Evolutionary conservation across 345 rosid genomes (phyloP), one percentile per base, ranked within the genome.

Genomic region (Melaleuca alternifolia): DNA sequence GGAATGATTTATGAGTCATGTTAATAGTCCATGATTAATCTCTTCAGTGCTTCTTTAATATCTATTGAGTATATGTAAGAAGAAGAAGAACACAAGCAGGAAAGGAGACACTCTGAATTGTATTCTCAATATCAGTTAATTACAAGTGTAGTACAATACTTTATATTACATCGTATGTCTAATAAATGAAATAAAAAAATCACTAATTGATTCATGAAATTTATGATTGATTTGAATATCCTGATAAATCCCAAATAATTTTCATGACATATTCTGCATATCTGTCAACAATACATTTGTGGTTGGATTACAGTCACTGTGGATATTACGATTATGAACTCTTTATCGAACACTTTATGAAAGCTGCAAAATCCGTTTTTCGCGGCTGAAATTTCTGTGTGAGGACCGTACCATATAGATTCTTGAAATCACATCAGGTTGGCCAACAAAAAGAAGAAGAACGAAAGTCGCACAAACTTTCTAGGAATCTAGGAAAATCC

Each of bases 291-390:
- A n/a, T n/a, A 2, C 16, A 5, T 12, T 0, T 1, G 0, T 56
- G 61, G 61, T 1, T 0, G 13, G 61, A 10, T 1, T 56, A 24
- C 28, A 23, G 1, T 56, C 9, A 6, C 13, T 6, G 4, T 9
- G 6, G 13, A 23, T 56, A 24, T 56, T 23, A 23, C 1, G 28
- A 56, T 8, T 1, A 1, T 0, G 2, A 59, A 0, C 13, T 61
- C 15, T 28, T 61, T 1, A 18, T 20, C 37, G 12, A 61, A 28
- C 14, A 3, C 18, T 59, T 59, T 11, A 26, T 15, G 7, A 52
- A 59, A n/a, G n/a, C 18, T 1, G 18, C 16, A 12, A 12, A 9
- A 3, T 23, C 37, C 2, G 0, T 59, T 11, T 11, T 24, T 24
- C 7, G n/a, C 8, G 16, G 71, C 1, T 2, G 9, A n/a, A 59